Conservation (phyloP, 2,329 filamentous ascomycete genomes). For the Microcera coccophila region DNA sequence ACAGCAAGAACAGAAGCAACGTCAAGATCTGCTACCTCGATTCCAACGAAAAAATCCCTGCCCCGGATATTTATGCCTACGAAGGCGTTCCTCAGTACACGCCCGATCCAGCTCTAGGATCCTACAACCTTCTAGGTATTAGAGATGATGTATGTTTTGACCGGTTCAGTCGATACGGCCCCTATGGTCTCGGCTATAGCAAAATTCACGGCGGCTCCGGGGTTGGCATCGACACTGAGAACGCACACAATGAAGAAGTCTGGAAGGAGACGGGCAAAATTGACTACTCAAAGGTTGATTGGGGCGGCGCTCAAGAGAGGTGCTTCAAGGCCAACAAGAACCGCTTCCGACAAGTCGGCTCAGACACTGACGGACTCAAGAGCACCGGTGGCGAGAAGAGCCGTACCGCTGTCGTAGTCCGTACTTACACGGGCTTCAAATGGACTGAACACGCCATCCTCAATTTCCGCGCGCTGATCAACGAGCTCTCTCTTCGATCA, state of each 20-base stretch:
- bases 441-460: constrained; percentile 76
- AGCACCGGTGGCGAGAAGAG: constrained; percentile 37
- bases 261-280: constrained; percentile 55
- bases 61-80: constrained; percentile 64
- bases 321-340: constrained; percentile 59
- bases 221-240: constrained; percentile 69
- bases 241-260: constrained; percentile 59
- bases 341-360: constrained; percentile 49
- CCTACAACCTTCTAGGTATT: constrained; percentile 69
- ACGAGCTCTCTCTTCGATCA: constrained; percentile 71
- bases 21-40: constrained; percentile 64
- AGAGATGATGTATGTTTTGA: constrained; percentile 82
- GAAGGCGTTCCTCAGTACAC: constrained; percentile 70
- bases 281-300: constrained; percentile 53
- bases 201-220: constrained; percentile 66
- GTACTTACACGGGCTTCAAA: constrained; percentile 74
- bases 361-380: constrained; percentile 36
- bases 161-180: constrained; percentile 76
- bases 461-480: constrained; percentile 76
- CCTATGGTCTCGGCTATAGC: constrained; percentile 82
- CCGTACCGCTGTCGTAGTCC: constrained; percentile 72
- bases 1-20: constrained; percentile 53
- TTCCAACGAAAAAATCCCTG: constrained; percentile 50
- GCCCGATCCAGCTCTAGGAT: constrained; percentile 73
- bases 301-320: constrained; percentile 50